Evolutionary conservation across 768 basidiomycete species (phyloP).

Genomic region (Pisolithus sp.): DNA sequence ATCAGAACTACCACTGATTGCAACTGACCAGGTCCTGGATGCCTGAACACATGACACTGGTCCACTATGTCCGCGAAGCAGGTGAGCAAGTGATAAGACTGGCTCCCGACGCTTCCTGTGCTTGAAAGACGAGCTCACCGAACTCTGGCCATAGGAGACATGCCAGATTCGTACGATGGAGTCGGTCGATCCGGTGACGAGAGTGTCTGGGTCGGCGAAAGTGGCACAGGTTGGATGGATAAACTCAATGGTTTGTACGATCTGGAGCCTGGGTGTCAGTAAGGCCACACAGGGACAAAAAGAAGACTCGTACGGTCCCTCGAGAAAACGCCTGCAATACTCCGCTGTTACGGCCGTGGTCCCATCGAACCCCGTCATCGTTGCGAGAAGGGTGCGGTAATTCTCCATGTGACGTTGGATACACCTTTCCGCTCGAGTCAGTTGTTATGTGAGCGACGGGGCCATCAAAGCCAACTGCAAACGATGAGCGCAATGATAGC

Average conservation of each 20-base stretch:
- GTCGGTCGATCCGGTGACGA: slow-evolving; percentile 78
- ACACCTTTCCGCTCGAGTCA: slow-evolving; percentile 41
- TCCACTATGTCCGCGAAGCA: slow-evolving; percentile 75
- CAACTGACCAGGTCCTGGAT: slow-evolving; percentile 76
- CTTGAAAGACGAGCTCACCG: slow-evolving; percentile 15
- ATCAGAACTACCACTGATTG: slow-evolving; percentile 79
- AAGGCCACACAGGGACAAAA: not conserved
- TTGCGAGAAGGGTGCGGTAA: slow-evolving; percentile 52
- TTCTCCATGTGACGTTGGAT: slow-evolving; percentile 55
- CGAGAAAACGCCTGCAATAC: slow-evolving; percentile 62
- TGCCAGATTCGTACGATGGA: slow-evolving; percentile 84
- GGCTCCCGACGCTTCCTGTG: slow-evolving; percentile 20
- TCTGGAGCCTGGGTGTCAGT: slow-evolving; percentile 30
- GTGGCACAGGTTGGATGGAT: slow-evolving; percentile 65
- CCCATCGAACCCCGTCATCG: slow-evolving; percentile 72
- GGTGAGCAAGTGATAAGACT: slow-evolving; percentile 48
- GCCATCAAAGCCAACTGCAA: slow-evolving; percentile 34
- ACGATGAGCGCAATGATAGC: slow-evolving; percentile 9
- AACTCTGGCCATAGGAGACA: slow-evolving; percentile 31
- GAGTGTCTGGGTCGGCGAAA: slow-evolving; percentile 66
- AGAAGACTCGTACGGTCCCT: slow-evolving; percentile 39
- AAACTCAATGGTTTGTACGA: slow-evolving; percentile 73
- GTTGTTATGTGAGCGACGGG: slow-evolving; percentile 41
- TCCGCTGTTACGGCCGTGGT: slow-evolving; percentile 31
- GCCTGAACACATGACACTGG: slow-evolving; percentile 63